Base-by-base conservation (phyloP, 2,329 filamentous ascomycete species). In the Chaetomiaceae sp. region DNA sequence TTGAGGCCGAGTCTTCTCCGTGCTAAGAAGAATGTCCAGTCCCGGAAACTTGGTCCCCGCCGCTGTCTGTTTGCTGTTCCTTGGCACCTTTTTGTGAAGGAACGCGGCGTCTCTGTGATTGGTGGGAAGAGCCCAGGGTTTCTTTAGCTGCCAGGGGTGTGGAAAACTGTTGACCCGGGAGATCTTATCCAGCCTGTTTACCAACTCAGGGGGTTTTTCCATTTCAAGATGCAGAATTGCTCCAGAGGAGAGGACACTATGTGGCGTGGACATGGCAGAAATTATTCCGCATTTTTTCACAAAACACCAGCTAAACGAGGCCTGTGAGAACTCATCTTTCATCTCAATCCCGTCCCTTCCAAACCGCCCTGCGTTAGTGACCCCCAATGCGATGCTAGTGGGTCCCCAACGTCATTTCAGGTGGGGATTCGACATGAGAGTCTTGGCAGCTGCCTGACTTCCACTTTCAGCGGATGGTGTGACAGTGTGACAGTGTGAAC, bases 401-500 rank as follows among this genome's bases (percentile, higher is more conserved):
- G 44, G 50, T 23, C 39, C 14, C 44, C 27, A 49, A 53, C 51
- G 51, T 53, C 51, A 53, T 53, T 47, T 43, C 30, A 17, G n/a
- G 40, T 43, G 45, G 44, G 40, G 31, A 33, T 43, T 39, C 42
- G 19, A 25, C 41, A 16, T 6, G 14, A n/a, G 14, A n/a, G 33
- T 45, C 50, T 53, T 48, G 50, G 50, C 50, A 37, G 25, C 9
- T 38, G 38, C 38, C 31, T 49, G 16, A 39, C 34, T 19, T 44
- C 30, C n/a, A 12, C 20, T 31, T 30, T 6, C 25, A 27, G n/a
- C n/a, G n/a, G n/a, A n/a, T n/a, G n/a, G n/a, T n/a, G n/a, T n/a
- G n/a, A n/a, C n/a, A n/a, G n/a, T n/a, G n/a, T n/a, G n/a, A n/a
- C n/a, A n/a, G n/a, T n/a, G n/a, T n/a, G n/a, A n/a, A n/a, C n/a